These are phyloP conservation scores for Lobosporangium transversale DNA, from an alignment of 192 early-diverging fungal species.

Conservation along the genomic window DNA sequence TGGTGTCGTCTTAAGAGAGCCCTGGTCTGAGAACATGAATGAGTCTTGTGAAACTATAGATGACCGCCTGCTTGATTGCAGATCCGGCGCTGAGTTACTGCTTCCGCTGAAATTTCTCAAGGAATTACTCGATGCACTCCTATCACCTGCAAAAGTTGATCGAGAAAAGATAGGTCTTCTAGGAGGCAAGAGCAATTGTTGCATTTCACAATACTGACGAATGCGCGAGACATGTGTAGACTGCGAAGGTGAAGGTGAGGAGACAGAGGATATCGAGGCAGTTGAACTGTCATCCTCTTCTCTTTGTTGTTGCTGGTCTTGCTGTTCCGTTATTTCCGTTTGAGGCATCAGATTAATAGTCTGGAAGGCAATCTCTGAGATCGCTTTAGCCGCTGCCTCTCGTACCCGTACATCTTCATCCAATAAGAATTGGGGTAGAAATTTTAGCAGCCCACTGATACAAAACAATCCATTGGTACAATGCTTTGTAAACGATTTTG, in stretches of 20 bases:
- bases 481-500: conserved; percentile 48
- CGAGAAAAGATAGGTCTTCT: conserved; percentile 47
- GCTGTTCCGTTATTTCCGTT: conserved; percentile 17
- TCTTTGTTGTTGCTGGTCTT: not conserved
- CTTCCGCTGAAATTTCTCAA: conserved; percentile 12
- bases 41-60: conserved; percentile 48
- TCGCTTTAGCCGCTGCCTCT: conserved; percentile 38
- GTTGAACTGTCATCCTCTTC: conserved; percentile 7
- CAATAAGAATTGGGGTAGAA: conserved; percentile 45
- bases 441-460: conserved; percentile 42
- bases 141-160: conserved; percentile 30
- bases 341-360: conserved; percentile 14
- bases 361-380: conserved; percentile 30
- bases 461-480: conserved; percentile 48
- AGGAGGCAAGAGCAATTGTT: conserved; percentile 40
- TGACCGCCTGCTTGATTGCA: conserved; percentile 43
- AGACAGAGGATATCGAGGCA: conserved; percentile 2
- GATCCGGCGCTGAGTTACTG: conserved; percentile 9
- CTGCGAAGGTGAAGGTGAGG: conserved; percentile 31
- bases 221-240: conserved; percentile 39
- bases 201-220: conserved; percentile 50
- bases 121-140: conserved; percentile 22
- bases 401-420: conserved; percentile 42
- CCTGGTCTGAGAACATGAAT: conserved; percentile 45
- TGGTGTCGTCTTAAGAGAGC: conserved; percentile 21